Base-by-base conservation (phyloP, 257 asterid species). In the Gynochthodes officinalis region DNA sequence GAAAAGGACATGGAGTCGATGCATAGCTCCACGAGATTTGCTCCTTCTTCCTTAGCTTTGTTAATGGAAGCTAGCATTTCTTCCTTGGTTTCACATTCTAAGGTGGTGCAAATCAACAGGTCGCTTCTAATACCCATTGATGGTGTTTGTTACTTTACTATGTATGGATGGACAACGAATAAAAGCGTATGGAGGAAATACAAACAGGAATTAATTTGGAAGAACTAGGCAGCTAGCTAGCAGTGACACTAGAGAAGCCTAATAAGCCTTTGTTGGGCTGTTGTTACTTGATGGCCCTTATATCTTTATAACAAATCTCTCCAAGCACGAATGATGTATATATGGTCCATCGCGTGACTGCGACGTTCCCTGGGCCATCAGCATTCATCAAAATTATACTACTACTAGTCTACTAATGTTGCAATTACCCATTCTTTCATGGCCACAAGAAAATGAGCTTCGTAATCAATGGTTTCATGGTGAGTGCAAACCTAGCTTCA, bases 1-100 rank as follows among this genome's bases (percentile, higher is more conserved):
- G 88, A 76, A 79, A 79, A 84, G 32, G 84, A 73, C 60, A 88
- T 69, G 63, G 81, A 79, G 44, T 75, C 80, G 49, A 88, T 60
- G 75, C 89, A 84, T 25, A 88, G 84, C 68, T 88, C 94, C 35
- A 84, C 89, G 14, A 88, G 76, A 54, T 83, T 78, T 42, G 94
- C 94, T 68, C 94, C 94, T 83, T 86, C 83, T 74, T 73, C 65
- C 79, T 78, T 83, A 13, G 95, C 89, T 70, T 81, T 58, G 53
- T 68, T 60, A 81, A 86, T 84, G 4, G 77, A 64, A 33, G 65
- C 70, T 44, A 80, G 30, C 84, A 86, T 82, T 84, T 83, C 89
- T 60, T 84, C 84, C 25, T 37, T 69, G 60, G 73, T 84, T 48
- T 84, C 86, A 50, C 89, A 81, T 62, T 86, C 91, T 60, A 88